Base-by-base conservation (phyloP, 2,329 filamentous ascomycete species). In the Dissoconium aciculare region DNA sequence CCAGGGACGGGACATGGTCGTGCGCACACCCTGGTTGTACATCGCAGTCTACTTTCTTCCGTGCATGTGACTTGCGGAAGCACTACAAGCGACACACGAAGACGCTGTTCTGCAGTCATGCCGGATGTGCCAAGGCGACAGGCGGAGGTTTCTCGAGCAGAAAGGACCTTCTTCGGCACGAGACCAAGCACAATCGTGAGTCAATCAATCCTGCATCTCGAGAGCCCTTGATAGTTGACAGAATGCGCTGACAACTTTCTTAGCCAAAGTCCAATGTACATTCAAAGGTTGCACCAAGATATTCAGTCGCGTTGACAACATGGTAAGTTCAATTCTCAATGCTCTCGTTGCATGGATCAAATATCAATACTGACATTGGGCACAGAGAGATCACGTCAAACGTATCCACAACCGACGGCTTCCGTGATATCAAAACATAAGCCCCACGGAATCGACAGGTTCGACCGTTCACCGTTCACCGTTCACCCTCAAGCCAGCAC, bases 21-120 rank as follows among this genome's bases (percentile, higher is more conserved):
- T 74, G 70, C 46, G 63, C 63, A 4, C 68, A 68, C 43, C 67
- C 66, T 1, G 66, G 63, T 10, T 74, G 70, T 49, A 63, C 66
- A n/a, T 73, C 69, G 26, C 62, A 62, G 37, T 65, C 68, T 3
- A 53, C 63, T 2, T 74, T 74, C 49, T 65, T 62, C 5, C 59
- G 70, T 26, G 68, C 67, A 17, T 74, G 70, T 45, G 70, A 74
- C 47, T 54, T 74, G 11, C 59, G 70, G 15, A 74, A 74, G 44
- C 70, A 74, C 45, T 71, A 66, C 55, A 71, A 72, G 46, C 58
- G 70, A 10, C 70, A 74, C 48, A 67, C 63, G 15, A 74, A 74
- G 42, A 61, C 67, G 11, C 63, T 73, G 31, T 73, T 71, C 49
- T 74, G 70, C 49, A 64, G 68, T 4, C 59, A 70, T 35, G 57